Conservation (phyloP, 1,284 basidiomycete genomes). For the Ustilago xerochloae region DNA sequence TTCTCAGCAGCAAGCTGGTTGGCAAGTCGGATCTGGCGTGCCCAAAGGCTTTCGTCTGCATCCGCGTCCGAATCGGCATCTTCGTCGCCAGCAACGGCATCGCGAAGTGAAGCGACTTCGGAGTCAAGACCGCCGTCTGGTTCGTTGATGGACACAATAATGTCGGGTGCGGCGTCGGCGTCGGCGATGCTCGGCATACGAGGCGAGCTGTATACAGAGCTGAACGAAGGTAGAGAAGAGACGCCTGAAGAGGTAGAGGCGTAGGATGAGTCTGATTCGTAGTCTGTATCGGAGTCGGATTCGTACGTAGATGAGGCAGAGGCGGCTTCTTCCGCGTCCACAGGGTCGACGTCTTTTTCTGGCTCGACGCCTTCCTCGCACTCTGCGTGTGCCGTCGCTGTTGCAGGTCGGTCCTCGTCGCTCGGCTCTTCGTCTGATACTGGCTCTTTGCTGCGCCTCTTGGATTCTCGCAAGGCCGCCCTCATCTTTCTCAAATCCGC, state of each 20-base stretch:
- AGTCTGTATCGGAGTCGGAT: constrained; percentile 13
- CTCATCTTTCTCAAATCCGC: constrained; percentile 34
- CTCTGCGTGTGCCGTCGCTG: background rate
- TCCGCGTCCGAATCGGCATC: constrained; percentile 24
- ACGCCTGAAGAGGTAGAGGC: constrained; percentile 19
- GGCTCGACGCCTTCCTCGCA: background rate
- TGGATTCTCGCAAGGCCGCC: constrained; percentile 15
- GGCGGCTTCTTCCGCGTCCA: background rate
- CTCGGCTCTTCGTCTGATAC: background rate
- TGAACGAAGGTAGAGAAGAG: constrained; percentile 47
- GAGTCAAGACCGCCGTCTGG: constrained; percentile 8
- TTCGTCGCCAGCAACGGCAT: constrained; percentile 6
- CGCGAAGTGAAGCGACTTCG: constrained; percentile 20
- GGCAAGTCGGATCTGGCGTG: constrained; percentile 30
- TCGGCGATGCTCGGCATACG: constrained; percentile 14
- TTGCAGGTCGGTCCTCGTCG: too few relatives aligned
- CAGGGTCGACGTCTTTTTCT: background rate
- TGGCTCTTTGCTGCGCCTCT: background rate
- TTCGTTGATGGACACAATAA: constrained; percentile 1
- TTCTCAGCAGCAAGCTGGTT: constrained; percentile 11
- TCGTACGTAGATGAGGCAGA: constrained; percentile 9
- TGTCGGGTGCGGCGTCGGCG: constrained; percentile 1
- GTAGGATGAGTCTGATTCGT: constrained; percentile 36
- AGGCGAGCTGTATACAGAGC: constrained; percentile 37
- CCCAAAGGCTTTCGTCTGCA: constrained; percentile 39